phyloP scores from a whole-genome alignment of 129 eudicot species.

The Smallanthus sonchifolius region DNA sequence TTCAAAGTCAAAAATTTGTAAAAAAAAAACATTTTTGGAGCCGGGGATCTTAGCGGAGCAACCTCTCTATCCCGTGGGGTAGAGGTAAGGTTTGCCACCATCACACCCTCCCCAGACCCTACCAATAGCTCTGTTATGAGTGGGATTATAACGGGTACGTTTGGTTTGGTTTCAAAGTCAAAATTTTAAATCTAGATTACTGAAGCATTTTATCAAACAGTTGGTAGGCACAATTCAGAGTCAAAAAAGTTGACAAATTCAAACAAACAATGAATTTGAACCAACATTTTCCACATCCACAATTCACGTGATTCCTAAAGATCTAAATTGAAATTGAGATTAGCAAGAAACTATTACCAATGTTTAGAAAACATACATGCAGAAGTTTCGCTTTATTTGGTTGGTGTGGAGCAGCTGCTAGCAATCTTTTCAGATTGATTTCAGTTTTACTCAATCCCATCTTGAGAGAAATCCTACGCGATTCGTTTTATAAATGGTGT shows the following conservation, averaged over 20 bases:
- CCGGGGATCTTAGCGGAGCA: no score
- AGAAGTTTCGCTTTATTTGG: slow-evolving; percentile 72
- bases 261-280: background rate
- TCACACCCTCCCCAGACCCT: no score
- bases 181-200: background rate
- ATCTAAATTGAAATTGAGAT: background rate
- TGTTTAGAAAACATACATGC: slow-evolving; percentile 52
- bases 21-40: no score
- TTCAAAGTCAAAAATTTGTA: background rate
- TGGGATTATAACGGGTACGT: no score
- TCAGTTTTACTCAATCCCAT: slow-evolving; percentile 76
- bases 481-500: background rate
- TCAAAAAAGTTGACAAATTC: background rate
- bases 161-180: background rate
- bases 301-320: background rate
- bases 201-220: slow-evolving; percentile 3
- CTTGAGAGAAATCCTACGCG: slow-evolving; percentile 14
- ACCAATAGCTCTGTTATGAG: no score
- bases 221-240: background rate
- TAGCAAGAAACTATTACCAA: background rate
- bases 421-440: slow-evolving; percentile 73
- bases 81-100: no score
- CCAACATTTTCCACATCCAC: slow-evolving; percentile 4
- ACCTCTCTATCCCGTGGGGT: no score
- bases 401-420: slow-evolving; percentile 82